phyloP scores from a whole-genome alignment of 495 filamentous ascomycete genomes.

The Penicillium manginii region DNA sequence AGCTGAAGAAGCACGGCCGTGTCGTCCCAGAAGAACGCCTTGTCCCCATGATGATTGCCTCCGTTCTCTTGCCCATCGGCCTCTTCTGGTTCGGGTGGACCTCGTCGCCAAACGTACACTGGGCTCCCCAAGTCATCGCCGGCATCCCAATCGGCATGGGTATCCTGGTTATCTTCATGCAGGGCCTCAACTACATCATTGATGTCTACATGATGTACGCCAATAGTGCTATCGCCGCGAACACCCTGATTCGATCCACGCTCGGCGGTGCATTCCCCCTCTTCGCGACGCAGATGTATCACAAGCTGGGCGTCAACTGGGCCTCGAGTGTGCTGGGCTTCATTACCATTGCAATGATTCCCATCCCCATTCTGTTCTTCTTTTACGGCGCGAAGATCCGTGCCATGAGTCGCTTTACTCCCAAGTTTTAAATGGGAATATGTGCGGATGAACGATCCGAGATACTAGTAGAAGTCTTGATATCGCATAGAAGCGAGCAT shows the following conservation, averaged over 20 bases:
- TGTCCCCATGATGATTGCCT: conserved; percentile 60
- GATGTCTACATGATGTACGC: conserved; percentile 64
- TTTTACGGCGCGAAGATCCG: conserved; percentile 69
- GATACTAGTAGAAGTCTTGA: no score
- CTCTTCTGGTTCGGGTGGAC: conserved; percentile 72
- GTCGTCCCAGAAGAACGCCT: conserved; percentile 64
- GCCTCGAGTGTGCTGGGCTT: conserved; percentile 69
- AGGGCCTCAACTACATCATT: conserved; percentile 66
- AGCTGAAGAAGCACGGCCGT: conserved; percentile 50
- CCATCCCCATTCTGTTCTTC: conserved; percentile 72
- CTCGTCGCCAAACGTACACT: conserved; percentile 42
- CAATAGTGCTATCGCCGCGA: conserved; percentile 67
- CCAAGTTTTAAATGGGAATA: conserved; percentile 37
- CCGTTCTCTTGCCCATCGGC: conserved; percentile 57
- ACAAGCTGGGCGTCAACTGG: conserved; percentile 64
- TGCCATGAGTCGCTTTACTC: conserved; percentile 50
- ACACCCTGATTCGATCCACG: conserved; percentile 65
- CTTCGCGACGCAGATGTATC: conserved; percentile 64
- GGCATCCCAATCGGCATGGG: conserved; percentile 57
- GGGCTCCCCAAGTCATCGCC: conserved; percentile 54
- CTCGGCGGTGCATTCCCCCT: conserved; percentile 71
- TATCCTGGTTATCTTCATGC: conserved; percentile 60
- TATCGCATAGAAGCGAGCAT: no score
- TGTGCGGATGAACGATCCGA: not conserved
- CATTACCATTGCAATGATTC: conserved; percentile 64